phyloP scores from a whole-genome alignment of 2,329 filamentous ascomycete species.

The Colletotrichum lini region DNA sequence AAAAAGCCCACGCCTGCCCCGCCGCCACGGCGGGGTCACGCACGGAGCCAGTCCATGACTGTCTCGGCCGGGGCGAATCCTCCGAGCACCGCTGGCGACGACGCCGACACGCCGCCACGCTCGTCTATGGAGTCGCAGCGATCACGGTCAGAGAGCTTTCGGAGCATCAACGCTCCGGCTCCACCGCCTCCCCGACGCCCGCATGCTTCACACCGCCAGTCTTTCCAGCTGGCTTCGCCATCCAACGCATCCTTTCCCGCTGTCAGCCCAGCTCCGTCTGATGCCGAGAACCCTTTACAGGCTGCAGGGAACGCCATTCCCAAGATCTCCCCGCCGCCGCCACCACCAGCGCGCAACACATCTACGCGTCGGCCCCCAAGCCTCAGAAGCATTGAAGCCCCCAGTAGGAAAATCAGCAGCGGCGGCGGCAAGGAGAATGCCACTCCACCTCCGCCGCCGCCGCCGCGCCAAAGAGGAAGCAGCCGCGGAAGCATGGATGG shows the following conservation, averaged over 20 bases:
- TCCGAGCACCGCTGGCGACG: conserved; percentile 42
- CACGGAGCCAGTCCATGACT: conserved; percentile 55
- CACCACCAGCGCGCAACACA: conserved; percentile 60
- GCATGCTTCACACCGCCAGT: conserved; percentile 54
- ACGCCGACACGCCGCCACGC: conserved; percentile 59
- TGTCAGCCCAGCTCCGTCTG: conserved; percentile 24
- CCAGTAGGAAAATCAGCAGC: conserved; percentile 35
- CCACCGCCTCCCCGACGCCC: conserved; percentile 70
- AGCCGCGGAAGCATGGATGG: conserved; percentile 61
- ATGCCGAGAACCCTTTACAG: conserved; percentile 1
- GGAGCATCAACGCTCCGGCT: conserved; percentile 60
- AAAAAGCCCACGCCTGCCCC: conserved; percentile 65
- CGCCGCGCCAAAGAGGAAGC: conserved; percentile 61
- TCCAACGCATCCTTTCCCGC: conserved; percentile 23
- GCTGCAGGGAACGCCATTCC: conserved; percentile 10
- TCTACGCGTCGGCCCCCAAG: conserved; percentile 62
- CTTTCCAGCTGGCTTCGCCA: conserved; percentile 28
- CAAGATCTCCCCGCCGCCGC: conserved; percentile 57
- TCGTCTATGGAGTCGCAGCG: conserved; percentile 66
- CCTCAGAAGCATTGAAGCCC: conserved; percentile 57
- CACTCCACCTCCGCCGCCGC: conserved; percentile 62
- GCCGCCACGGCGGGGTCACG: conserved; percentile 64
- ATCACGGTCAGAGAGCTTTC: conserved; percentile 62
- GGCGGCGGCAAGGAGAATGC: conserved; percentile 30
- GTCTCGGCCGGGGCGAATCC: conserved; percentile 40